phyloP scores from a whole-genome alignment of 2,329 filamentous ascomycete genomes.

The Diaporthe citri region DNA sequence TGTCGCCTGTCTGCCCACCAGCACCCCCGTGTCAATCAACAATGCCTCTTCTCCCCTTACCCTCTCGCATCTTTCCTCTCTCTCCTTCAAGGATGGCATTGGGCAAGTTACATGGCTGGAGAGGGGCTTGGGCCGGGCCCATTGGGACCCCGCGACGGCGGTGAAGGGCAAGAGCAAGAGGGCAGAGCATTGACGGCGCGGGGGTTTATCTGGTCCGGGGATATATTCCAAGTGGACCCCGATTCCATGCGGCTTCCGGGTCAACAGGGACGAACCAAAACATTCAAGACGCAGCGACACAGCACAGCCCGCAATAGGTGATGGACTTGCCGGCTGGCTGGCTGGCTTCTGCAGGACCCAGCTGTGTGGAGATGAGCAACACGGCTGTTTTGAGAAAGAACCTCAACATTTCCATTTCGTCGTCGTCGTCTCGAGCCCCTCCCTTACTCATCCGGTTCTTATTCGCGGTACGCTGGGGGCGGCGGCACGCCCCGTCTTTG shows the following conservation, averaged over 20 bases:
- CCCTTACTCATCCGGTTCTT: not conserved
- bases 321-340: not conserved
- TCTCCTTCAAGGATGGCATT: not conserved
- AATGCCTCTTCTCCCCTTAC: not conserved
- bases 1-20: not conserved
- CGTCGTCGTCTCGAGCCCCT: not conserved
- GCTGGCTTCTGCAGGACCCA: not conserved
- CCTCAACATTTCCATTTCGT: not conserved
- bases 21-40: not conserved
- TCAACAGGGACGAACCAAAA: not conserved
- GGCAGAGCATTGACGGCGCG: not conserved
- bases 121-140: not conserved
- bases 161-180: not conserved
- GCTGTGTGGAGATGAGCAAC: not conserved
- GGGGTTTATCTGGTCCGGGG: not conserved
- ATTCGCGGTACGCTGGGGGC: not conserved
- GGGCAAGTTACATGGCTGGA: not conserved
- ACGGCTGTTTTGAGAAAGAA: not conserved
- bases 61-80: not conserved
- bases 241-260: slow-evolving; percentile 2
- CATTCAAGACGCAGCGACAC: not conserved
- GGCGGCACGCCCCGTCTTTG: not conserved
- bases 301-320: too few species aligned
- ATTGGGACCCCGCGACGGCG: not conserved
- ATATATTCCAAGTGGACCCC: not conserved